phyloP scores from a whole-genome alignment of 768 basidiomycete genomes.

The Suillus fuscotomentosus region DNA sequence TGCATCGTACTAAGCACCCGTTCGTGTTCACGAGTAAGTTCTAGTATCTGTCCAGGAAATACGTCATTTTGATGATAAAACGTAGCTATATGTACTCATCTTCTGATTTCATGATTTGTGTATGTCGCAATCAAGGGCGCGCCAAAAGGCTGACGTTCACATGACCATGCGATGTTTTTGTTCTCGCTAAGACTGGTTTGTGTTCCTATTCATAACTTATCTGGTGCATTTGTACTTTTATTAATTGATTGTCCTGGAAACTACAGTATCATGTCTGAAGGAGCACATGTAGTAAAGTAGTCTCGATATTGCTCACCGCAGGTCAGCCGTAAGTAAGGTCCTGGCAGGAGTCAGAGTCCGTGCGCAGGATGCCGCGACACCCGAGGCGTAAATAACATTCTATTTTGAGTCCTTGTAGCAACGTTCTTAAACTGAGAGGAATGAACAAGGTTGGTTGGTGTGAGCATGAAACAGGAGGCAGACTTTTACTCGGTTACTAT shows the following conservation, averaged over 20 bases:
- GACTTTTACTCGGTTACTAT: background rate
- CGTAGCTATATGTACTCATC: background rate
- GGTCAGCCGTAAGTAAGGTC: background rate
- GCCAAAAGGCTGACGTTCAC: background rate
- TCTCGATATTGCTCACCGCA: background rate
- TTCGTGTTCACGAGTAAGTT: background rate
- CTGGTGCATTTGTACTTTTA: background rate
- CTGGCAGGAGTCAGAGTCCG: background rate
- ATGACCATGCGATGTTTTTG: background rate
- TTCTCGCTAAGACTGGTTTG: background rate
- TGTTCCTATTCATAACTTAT: background rate
- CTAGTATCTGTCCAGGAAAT: background rate
- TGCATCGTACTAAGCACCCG: background rate
- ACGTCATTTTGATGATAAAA: background rate
- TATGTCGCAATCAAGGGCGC: background rate
- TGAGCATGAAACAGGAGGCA: background rate
- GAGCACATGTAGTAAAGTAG: background rate
- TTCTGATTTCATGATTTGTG: background rate
- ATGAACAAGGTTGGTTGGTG: background rate
- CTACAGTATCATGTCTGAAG: background rate
- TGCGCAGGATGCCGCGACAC: background rate
- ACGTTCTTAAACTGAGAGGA: background rate
- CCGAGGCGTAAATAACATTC: background rate
- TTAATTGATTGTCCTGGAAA: background rate
- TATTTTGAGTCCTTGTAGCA: background rate